Base-by-base conservation (phyloP, 2,329 filamentous ascomycete genomes). In the Cladosporium sphaerospermum region DNA sequence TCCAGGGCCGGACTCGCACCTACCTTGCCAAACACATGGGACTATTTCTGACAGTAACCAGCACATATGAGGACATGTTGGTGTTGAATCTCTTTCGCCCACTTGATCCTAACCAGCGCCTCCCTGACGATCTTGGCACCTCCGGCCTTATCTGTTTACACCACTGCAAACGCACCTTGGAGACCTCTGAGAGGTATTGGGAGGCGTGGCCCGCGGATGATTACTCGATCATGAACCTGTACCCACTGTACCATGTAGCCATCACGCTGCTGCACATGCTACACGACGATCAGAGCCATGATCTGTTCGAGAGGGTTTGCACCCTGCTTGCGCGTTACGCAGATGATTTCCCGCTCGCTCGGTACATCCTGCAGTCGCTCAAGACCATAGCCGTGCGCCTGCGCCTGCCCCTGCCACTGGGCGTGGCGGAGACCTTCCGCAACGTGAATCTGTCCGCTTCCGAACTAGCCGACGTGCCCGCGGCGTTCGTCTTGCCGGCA, bases 401-500 rank as follows among this genome's bases (percentile, higher is more conserved):
- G 18, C 39, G 32, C 8, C 40, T 51, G 13, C 48, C 48, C 13
- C 16, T 51, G 18, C 48, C 48, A n/a, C 39, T 19, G 16, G 40
- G 48, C 18, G 40, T 44, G 11, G 13, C 31, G 32, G 4, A 16
- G 31, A 23, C 7, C 16, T 51, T 51, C 40, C 40, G 48, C 41
- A 40, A 51, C 10, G 13, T 51, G 39, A 44, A 51, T 10, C 16
- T 51, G 32, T 33, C 48, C 1, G 32, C 40, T 5, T 32, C 39
- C 18, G 48, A 43, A n/a, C 18, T 51, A 13, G 32, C 40, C 9
- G 48, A 51, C n/a, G 48, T 51, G 73, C 72, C 4, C 71, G 70
- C 33, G 70, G 71, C 2, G 65, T 76, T 37, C 64, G 64, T 13
- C 59, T 61, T 11, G 66, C 70, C 3, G 73, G 73, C 0, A 67